Percentiles rank a stretch among this genome's conserved stretches.
These are phyloP conservation scores for Lolium perenne DNA, from an alignment of 176 grass and related monocot genomes.

Conservation along the genomic window DNA sequence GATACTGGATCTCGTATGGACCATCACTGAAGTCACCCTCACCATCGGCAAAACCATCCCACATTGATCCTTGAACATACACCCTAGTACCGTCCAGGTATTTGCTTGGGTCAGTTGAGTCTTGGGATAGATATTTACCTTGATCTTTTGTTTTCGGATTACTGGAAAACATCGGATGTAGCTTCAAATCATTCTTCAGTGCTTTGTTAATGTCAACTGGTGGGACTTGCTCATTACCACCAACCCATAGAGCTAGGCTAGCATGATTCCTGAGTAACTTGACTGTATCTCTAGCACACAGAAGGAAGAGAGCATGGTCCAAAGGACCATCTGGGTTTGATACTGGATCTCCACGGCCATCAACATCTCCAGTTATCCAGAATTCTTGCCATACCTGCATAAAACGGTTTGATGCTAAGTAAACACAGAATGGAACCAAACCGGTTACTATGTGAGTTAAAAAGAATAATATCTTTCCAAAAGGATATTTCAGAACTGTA, in stretches of 20 bases:
- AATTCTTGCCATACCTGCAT: conserved; percentile 98
- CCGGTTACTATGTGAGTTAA: neutral
- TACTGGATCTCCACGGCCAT: conserved; percentile 82
- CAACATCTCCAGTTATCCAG: conserved; percentile 98
- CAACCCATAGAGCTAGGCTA: conserved; percentile 94
- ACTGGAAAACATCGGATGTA: conserved; percentile 75
- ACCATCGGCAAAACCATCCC: conserved; percentile 97
- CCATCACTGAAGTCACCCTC: conserved; percentile 84
- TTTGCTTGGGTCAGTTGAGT: conserved; percentile 74
- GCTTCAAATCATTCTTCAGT: conserved; percentile 74
- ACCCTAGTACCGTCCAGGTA: conserved; percentile 90
- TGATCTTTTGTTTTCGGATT: conserved; percentile 3
- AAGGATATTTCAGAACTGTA: conserved; percentile 7
- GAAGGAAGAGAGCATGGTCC: conserved; percentile 91
- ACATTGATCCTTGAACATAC: conserved; percentile 94
- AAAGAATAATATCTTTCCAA: neutral
- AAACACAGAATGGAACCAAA: conserved; percentile 26
- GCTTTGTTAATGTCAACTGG: conserved; percentile 81
- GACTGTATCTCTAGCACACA: conserved; percentile 94
- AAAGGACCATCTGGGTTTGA: conserved; percentile 85
- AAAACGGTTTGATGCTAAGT: conserved; percentile 42
- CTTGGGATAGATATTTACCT: conserved; percentile 42
- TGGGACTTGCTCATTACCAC: conserved; percentile 97
- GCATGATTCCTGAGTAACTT: conserved; percentile 94
- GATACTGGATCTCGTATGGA: conserved; percentile 94